phyloP scores from a whole-genome alignment of 306 rosid species.

The Quercus parvula region DNA sequence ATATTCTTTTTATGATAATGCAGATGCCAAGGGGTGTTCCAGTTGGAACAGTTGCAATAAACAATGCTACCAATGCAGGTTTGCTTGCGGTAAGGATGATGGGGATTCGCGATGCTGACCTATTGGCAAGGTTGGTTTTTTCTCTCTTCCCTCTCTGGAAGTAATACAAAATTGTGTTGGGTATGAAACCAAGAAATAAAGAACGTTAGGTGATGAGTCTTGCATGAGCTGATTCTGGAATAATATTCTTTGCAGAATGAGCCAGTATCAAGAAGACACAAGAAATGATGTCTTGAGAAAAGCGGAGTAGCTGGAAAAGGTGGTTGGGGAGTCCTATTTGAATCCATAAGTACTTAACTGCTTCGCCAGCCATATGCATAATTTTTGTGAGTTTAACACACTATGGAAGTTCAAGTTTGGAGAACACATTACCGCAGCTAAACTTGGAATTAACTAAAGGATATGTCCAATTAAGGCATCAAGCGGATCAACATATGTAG shows the following conservation, averaged over 20 bases:
- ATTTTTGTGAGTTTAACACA: background rate
- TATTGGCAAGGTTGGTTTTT: constrained; percentile 46
- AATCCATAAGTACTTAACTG: constrained; percentile 16
- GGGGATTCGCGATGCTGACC: constrained; percentile 37
- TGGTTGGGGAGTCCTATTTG: constrained; percentile 72
- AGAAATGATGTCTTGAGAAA: constrained; percentile 53
- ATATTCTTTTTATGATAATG: background rate
- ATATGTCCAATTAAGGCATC: background rate
- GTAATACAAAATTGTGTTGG: background rate
- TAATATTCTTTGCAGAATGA: constrained; percentile 51
- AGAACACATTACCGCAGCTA: background rate
- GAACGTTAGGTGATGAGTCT: background rate
- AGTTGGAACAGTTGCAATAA: constrained; percentile 78
- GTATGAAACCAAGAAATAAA: background rate
- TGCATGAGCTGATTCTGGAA: constrained; percentile 7
- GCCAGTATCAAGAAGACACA: constrained; percentile 68
- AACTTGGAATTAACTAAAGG: background rate
- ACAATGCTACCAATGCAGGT: constrained; percentile 86
- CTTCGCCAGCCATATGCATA: background rate
- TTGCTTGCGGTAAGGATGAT: constrained; percentile 61
- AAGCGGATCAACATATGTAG: background rate
- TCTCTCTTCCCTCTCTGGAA: background rate
- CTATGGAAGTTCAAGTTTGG: background rate
- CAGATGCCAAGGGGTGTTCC: constrained; percentile 95
- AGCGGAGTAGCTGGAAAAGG: constrained; percentile 55